Percentiles rank a stretch among this genome's conserved stretches.
phyloP scores from a whole-genome alignment of 768 basidiomycete species.

The Hydnum rufescens region DNA sequence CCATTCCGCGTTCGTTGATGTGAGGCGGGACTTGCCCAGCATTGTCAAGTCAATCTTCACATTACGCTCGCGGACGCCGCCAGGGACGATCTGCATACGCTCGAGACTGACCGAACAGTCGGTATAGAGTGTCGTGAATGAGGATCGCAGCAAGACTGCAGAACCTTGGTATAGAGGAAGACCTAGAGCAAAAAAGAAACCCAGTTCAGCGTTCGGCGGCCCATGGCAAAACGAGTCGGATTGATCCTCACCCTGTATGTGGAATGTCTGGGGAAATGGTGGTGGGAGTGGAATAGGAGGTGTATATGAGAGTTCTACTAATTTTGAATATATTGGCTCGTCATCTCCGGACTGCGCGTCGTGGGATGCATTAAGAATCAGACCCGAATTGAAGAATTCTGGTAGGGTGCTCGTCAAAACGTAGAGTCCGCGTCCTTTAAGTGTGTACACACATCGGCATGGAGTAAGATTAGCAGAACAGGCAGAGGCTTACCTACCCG shows the following conservation, averaged over 20 bases:
- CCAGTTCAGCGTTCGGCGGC: neutral
- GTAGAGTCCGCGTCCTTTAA: constrained; percentile 48
- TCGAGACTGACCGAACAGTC: constrained; percentile 37
- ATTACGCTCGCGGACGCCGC: constrained; percentile 9
- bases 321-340: constrained; percentile 33
- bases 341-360: constrained; percentile 1
- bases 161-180: constrained; percentile 52
- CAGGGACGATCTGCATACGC: constrained; percentile 23
- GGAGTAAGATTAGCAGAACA: constrained; percentile 5
- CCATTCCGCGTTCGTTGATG: constrained; percentile 45
- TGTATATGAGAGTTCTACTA: constrained; percentile 42
- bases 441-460: constrained; percentile 14
- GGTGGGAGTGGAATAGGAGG: constrained; percentile 38
- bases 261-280: constrained; percentile 49
- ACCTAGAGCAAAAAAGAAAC: constrained; percentile 23
- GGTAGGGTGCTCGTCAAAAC: constrained; percentile 50
- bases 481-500: constrained; percentile 33
- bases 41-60: constrained; percentile 36
- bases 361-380: constrained; percentile 22
- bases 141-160: constrained; percentile 47
- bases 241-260: constrained; percentile 39
- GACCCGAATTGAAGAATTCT: constrained; percentile 46
- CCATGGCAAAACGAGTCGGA: neutral
- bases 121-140: constrained; percentile 54
- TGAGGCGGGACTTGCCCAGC: constrained; percentile 40